phyloP scores from a whole-genome alignment of 768 basidiomycete genomes.

The Tricholoma terreum region DNA sequence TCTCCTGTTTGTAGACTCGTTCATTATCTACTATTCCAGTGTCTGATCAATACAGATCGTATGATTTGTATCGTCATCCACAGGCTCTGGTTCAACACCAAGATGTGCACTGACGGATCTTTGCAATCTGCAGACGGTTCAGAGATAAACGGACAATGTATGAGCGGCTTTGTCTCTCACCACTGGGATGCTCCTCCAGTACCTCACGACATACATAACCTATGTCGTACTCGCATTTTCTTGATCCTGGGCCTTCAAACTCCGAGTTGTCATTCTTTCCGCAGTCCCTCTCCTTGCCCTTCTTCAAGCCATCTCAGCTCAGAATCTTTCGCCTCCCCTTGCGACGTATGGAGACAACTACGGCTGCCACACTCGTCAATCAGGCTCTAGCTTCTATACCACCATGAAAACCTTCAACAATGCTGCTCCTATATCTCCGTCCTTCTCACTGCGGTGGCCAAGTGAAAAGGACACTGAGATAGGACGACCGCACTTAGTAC shows the following conservation, averaged over 20 bases:
- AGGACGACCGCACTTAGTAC: background rate
- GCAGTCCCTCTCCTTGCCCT: constrained; percentile 80
- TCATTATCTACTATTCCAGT: too few species aligned
- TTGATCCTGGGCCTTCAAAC: constrained; percentile 72
- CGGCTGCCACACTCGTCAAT: constrained; percentile 72
- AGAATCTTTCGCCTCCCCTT: constrained; percentile 68
- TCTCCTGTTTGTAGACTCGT: too few species aligned
- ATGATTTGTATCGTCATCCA: constrained; percentile 70
- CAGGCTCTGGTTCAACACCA: constrained; percentile 90
- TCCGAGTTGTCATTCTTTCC: constrained; percentile 90
- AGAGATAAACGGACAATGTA: constrained; percentile 92
- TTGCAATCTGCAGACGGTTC: background rate
- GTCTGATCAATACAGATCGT: too few species aligned
- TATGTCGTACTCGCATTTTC: constrained; percentile 80
- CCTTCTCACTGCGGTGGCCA: too few species aligned
- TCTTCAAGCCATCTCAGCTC: constrained; percentile 71
- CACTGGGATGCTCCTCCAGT: constrained; percentile 74
- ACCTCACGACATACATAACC: constrained; percentile 74
- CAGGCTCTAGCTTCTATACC: constrained; percentile 73
- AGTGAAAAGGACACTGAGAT: too few species aligned
- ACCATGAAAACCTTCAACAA: constrained; percentile 67
- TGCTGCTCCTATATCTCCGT: too few species aligned
- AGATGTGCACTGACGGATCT: constrained; percentile 54
- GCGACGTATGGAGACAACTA: constrained; percentile 62
- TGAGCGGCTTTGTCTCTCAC: constrained; percentile 80